Evolutionary conservation across 2,329 filamentous ascomycete genomes (phyloP).

Genomic region (Phyllosticta paracitricarpa): DNA sequence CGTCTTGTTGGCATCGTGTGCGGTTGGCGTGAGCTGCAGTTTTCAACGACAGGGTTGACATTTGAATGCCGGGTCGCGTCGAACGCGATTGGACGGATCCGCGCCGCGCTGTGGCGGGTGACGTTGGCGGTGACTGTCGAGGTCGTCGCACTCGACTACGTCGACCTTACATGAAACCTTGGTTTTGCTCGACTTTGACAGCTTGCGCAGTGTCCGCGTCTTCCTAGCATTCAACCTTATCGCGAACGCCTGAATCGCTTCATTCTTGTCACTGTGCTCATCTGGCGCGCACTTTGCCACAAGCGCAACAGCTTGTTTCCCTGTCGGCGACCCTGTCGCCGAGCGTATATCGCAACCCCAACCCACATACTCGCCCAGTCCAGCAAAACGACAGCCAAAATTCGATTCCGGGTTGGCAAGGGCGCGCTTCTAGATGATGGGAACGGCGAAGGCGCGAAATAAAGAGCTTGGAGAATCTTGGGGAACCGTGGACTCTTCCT

Average conservation of each 20-base stretch:
- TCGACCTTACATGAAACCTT: neutral
- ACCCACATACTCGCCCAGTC: neutral
- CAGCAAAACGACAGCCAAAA: neutral
- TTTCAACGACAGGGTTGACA: neutral
- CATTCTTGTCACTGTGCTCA: neutral
- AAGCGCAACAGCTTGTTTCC: neutral
- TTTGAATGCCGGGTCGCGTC: conserved; percentile 8
- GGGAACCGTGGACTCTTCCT: conserved; percentile 20
- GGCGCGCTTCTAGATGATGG: neutral
- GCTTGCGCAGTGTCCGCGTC: neutral
- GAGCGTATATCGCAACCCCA: neutral
- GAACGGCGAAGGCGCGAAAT: conserved; percentile 9
- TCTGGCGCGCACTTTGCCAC: neutral
- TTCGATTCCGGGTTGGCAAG: neutral
- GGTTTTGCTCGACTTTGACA: neutral
- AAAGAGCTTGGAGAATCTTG: conserved; percentile 21
- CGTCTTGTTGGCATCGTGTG: conserved; percentile 24
- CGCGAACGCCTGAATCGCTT: neutral
- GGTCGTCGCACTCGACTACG: neutral
- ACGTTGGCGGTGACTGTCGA: neutral
- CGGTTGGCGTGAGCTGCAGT: conserved; percentile 12
- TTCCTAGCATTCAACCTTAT: neutral
- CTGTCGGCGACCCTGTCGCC: neutral
- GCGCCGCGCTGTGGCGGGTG: neutral
- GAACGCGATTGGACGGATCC: neutral